phyloP scores from a whole-genome alignment of 768 basidiomycete species.

The Lepiota venenata region DNA sequence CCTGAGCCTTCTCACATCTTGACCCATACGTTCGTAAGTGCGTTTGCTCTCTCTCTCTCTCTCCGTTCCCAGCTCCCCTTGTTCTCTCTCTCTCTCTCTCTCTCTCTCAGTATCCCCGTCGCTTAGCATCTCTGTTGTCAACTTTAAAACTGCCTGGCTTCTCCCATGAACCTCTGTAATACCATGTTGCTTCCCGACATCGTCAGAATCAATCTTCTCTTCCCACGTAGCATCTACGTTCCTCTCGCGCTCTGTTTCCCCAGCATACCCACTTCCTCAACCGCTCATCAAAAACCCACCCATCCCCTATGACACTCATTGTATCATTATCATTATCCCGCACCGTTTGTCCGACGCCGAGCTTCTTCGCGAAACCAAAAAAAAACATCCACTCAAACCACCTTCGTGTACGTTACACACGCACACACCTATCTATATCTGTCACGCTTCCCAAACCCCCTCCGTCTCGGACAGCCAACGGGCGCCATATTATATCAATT shows the following conservation, averaged over 20 bases:
- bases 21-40: conserved; percentile 7
- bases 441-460: conserved; percentile 2
- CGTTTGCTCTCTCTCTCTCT: not conserved
- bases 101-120: too few relatives aligned
- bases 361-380: not conserved
- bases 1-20: not conserved
- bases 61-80: not conserved
- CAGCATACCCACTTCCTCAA: not conserved
- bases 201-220: not conserved
- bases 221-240: not conserved
- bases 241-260: not conserved
- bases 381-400: not conserved
- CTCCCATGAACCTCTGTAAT: not conserved
- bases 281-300: not conserved
- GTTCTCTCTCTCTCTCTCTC: not conserved
- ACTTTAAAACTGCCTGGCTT: not conserved
- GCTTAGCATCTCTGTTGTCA: too few relatives aligned
- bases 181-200: not conserved
- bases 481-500: conserved; percentile 1
- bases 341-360: not conserved
- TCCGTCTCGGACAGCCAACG: conserved; percentile 6
- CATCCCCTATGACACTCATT: not conserved
- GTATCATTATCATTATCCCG: not conserved
- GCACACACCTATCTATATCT: not conserved
- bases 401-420: not conserved